Evolutionary conservation across 2,329 filamentous ascomycete genomes (phyloP).

Genomic region (Colletotrichum incanum): DNA sequence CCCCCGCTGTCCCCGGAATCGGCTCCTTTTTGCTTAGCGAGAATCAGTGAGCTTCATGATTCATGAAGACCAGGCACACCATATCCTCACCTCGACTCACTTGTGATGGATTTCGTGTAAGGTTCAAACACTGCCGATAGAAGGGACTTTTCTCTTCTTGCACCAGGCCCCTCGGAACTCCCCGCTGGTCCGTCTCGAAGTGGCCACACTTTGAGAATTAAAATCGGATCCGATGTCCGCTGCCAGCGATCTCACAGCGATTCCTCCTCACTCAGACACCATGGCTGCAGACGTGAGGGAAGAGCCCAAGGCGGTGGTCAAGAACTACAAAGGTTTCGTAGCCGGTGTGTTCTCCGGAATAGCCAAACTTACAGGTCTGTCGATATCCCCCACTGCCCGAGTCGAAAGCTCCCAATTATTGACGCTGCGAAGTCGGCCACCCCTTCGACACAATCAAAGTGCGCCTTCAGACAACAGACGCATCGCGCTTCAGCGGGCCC

Average conservation of each 20-base stretch:
- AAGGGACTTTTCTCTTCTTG: constrained; percentile 7
- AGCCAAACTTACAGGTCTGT: constrained; percentile 81
- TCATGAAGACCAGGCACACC: constrained; percentile 34
- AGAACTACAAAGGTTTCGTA: constrained; percentile 95
- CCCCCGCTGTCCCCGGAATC: constrained; percentile 32
- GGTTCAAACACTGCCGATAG: neutral
- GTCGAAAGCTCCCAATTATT: neutral
- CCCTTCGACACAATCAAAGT: constrained; percentile 98
- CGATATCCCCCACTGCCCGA: neutral
- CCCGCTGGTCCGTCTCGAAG: constrained; percentile 2
- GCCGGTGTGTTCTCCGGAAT: constrained; percentile 97
- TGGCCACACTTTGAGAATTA: neutral
- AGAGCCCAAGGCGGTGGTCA: constrained; percentile 56
- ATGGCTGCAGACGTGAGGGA: constrained; percentile 42
- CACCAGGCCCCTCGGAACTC: neutral
- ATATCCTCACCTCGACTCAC: neutral
- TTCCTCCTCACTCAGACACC: constrained; percentile 14
- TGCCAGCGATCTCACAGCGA: constrained; percentile 15
- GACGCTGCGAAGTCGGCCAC: constrained; percentile 67
- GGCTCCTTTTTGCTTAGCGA: constrained; percentile 39
- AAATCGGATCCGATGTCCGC: constrained; percentile 2
- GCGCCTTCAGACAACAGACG: constrained; percentile 88
- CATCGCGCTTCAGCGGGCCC: constrained; percentile 86
- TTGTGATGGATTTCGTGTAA: constrained; percentile 37
- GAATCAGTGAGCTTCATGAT: constrained; percentile 40